Base-by-base conservation (phyloP, 2,329 filamentous ascomycete species). In the Leptographium wingfieldii region DNA sequence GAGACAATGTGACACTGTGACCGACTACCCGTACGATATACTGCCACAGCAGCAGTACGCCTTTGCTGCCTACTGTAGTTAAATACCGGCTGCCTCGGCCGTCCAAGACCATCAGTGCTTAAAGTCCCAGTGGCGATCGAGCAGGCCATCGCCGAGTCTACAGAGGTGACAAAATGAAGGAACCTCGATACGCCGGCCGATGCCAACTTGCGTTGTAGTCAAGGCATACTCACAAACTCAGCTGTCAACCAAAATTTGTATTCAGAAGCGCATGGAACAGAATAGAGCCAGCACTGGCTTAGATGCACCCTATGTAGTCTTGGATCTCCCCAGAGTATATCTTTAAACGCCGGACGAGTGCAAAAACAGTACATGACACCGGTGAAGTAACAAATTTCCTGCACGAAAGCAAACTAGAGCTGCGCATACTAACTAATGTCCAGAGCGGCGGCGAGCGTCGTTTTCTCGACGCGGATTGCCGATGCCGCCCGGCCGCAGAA, bases 401-500 rank as follows among this genome's bases (percentile, higher is more conserved):
- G 40, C 40, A 43, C 14, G 16, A 43, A 43, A 43, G 40, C 5
- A 43, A 43, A 43, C 19, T 46, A 19, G 43, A 46, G 43, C 43
- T n/a, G 43, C 43, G 43, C 43, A n/a, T 46, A 46, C 19, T 25
- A 53, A 14, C 7, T 33, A 53, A 14, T 48, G n/a, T 2, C 31
- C 40, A 25, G 43, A 10, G 40, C 29, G 58, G 10, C 14, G 56
- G 14, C 46, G 19, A 31, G 57, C 25, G 27, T 62, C 46, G 40
- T 62, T 59, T 46, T 62, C 63, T 6, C 61, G 60, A 27, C 57
- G 64, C 82, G 66, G 62, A 43, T 66, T 76, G 25, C 77, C 77
- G 48, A 78, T 80, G 53, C 77, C 77, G 5, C 77, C 78, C 0
- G 77, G 76, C 48, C 71, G 74, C 52, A 81, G 69, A 51, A 81